A percentile compares a stretch with the other conserved stretches of the same genome.
Conservation (phyloP, 768 basidiomycete genomes). For the Megacollybia marginata region DNA sequence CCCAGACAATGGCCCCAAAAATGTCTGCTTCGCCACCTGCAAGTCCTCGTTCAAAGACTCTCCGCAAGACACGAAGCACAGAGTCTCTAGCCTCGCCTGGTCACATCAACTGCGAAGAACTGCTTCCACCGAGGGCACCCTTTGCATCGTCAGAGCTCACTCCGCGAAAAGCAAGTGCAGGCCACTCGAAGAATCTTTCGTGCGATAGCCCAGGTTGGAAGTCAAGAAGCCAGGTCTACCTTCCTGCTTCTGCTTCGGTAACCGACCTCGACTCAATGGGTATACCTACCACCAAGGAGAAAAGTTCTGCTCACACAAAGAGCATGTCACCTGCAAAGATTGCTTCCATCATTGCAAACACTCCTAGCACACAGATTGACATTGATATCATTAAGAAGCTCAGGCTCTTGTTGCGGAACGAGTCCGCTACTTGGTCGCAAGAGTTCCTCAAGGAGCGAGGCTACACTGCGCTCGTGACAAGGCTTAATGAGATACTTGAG, state of each 20-base stretch:
- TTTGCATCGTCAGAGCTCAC: conserved; percentile 28
- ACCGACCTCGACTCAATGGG: conserved; percentile 35
- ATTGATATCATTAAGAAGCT: conserved; percentile 84
- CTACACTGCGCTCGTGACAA: conserved; percentile 74
- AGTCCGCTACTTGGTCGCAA: conserved; percentile 93
- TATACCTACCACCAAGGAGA: conserved; percentile 42
- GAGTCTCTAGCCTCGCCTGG: conserved; percentile 57
- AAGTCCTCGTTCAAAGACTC: conserved; percentile 39
- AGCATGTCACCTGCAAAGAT: conserved; percentile 58
- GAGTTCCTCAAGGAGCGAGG: conserved; percentile 80
- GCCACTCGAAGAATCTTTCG: conserved; percentile 55
- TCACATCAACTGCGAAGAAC: conserved; percentile 30
- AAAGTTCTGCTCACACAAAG: conserved; percentile 33
- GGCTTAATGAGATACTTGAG: conserved; percentile 86
- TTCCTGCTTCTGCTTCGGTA: conserved; percentile 34
- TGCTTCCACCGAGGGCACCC: conserved; percentile 27
- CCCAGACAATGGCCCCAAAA: conserved; percentile 48
- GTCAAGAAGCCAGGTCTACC: conserved; percentile 45
- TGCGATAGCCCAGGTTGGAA: conserved; percentile 46
- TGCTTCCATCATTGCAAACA: conserved; percentile 57
- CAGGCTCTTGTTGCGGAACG: conserved; percentile 80
- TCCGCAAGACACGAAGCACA: conserved; percentile 68
- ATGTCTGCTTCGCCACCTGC: conserved; percentile 26
- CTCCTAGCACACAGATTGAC: conserved; percentile 73
- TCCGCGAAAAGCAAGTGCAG: conserved; percentile 30